phyloP scores from a whole-genome alignment of 306 rosid genomes.

The Hippophae rhamnoides region DNA sequence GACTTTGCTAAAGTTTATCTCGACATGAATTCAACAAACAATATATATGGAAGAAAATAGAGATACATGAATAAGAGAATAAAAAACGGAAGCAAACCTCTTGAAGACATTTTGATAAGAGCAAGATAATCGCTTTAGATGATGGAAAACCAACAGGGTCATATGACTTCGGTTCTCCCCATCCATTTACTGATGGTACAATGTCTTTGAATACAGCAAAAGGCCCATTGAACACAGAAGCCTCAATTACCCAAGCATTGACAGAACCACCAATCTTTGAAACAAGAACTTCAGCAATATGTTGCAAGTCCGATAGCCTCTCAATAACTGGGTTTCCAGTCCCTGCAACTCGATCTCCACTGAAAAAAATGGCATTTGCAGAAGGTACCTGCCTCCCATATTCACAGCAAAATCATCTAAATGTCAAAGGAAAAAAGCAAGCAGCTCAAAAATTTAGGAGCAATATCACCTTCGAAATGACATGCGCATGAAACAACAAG shows the following conservation, averaged over 20 bases:
- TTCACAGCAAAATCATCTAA: background rate
- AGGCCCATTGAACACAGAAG: constrained; percentile 69
- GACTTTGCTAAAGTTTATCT: too few relatives aligned
- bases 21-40: background rate
- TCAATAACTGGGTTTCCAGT: constrained; percentile 66
- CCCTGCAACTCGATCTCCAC: constrained; percentile 69
- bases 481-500: background rate
- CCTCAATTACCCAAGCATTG: constrained; percentile 84
- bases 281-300: constrained; percentile 59
- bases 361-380: constrained; percentile 61
- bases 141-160: constrained; percentile 54
- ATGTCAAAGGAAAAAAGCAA: background rate
- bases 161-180: constrained; percentile 73
- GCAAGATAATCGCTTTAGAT: constrained; percentile 40
- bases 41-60: background rate
- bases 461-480: background rate
- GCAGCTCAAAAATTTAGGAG: background rate
- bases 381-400: constrained; percentile 43
- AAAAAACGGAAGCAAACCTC: constrained; percentile 34
- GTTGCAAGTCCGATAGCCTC: constrained; percentile 55
- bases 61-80: background rate
- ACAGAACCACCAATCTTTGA: constrained; percentile 52
- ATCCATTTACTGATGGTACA: constrained; percentile 49
- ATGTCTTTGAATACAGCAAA: constrained; percentile 72
- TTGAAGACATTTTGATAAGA: constrained; percentile 47